Base-by-base conservation (phyloP, 768 basidiomycete genomes). In the Suillus luteus region DNA sequence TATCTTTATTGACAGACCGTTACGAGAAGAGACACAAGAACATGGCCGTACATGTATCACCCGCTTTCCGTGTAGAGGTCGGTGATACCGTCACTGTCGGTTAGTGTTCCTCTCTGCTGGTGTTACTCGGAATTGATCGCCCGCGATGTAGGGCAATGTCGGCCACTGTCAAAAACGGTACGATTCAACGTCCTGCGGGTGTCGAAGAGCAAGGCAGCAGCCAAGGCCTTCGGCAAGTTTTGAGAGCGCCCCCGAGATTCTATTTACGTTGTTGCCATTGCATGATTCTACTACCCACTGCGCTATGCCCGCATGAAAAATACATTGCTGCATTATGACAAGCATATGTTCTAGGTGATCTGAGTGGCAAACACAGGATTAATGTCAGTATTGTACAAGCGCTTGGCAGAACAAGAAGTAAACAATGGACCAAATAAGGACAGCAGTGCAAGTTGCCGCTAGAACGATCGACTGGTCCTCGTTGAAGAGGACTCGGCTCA, bases 11-110 rank as follows among this genome's bases (percentile, higher is more conserved):
- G n/a, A 40, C 51, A 95, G 93, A 95, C 84, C 94, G 96, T 83
- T 99, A 98, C 79, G 96, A 96, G 81, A 96, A 96, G 81, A 83
- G 96, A 73, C 97, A 99, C 85, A 97, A 96, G 85, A 99, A 99
- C 84, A 78, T 99, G 75, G 94, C 96, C 51, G 97, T 87, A 55
- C 97, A 99, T 77, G 88, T 93, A 75, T 99, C 96, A 31, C 97
- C 97, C 44, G 96, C 96, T 61, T 99, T 99, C 93, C 97, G 97
- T 82, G 95, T 95, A 65, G 96, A 99, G 77, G 62, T 88, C 60
- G 97, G 97, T 35, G 97, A 99, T 77, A 81, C 83, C 62, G 97
- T 99, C 70, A 99, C 96, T 65, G 96, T 99, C 68, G 95, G 95
- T 92, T 71, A 70, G 91, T 88, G 7, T 46, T 58, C 68, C 70